These are phyloP conservation scores for Tephrocybe sp. DNA, from an alignment of 768 basidiomycete species.

Conservation along the genomic window DNA sequence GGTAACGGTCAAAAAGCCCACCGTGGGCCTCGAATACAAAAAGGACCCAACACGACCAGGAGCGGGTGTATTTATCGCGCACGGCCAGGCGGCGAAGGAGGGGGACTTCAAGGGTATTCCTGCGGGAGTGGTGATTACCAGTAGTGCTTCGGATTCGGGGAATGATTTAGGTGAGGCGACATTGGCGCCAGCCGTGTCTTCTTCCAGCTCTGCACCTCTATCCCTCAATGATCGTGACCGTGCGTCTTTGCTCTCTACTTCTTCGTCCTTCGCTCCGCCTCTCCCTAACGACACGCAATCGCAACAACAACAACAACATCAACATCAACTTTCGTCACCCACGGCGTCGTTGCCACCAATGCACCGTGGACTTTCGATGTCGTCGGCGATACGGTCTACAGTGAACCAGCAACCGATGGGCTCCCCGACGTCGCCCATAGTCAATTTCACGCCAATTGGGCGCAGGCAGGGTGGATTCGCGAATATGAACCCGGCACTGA, in stretches of 20 bases:
- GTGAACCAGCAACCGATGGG: conserved; percentile 16
- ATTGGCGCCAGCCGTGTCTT: conserved; percentile 20
- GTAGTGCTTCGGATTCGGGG: conserved; percentile 39
- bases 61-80: conserved; percentile 82
- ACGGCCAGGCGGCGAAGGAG: conserved; percentile 39
- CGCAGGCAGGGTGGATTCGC: conserved; percentile 33
- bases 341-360: conserved; percentile 13
- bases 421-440: conserved; percentile 38
- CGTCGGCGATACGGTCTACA: conserved; percentile 28
- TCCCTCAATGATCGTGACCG: conserved; percentile 34
- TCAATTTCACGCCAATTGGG: conserved; percentile 54
- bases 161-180: conserved; percentile 36
- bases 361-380: conserved; percentile 15
- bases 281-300: conserved; percentile 17
- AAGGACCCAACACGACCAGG: conserved; percentile 81
- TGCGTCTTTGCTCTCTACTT: conserved; percentile 28
- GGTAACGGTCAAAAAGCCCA: conserved; percentile 50
- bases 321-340: conserved; percentile 7
- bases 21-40: conserved; percentile 62
- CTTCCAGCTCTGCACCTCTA: conserved; percentile 19
- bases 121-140: conserved; percentile 47
- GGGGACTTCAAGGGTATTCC: conserved; percentile 53
- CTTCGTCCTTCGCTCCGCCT: conserved; percentile 33
- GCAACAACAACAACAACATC: conserved; percentile 4
- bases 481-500: conserved; percentile 80